Evolutionary conservation across 768 basidiomycete species (phyloP).

Genomic region (Agrocybe chaxingu): DNA sequence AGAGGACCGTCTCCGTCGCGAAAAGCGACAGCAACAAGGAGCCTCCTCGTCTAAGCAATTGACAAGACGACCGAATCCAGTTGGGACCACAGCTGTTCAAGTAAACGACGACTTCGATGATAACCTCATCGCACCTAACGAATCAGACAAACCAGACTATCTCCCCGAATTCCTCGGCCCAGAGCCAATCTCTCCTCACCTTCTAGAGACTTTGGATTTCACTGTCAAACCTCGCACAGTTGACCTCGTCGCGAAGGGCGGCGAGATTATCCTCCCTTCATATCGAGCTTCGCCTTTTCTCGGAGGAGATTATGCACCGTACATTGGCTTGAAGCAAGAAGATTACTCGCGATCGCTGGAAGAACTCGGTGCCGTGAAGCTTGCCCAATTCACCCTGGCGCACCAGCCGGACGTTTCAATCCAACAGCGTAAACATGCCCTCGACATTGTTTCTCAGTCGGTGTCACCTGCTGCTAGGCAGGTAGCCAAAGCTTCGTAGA

Average conservation of each 20-base stretch:
- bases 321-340: conserved; percentile 26
- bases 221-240: conserved; percentile 1
- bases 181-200: conserved; percentile 18
- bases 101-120: conserved; percentile 14
- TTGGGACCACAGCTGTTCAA: neutral
- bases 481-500: neutral
- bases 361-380: conserved; percentile 37
- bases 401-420: conserved; percentile 38
- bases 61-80: neutral
- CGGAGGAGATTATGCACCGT: conserved; percentile 52
- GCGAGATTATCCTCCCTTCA: no score
- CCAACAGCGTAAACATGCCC: conserved; percentile 32
- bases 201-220: conserved; percentile 20
- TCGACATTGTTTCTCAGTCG: conserved; percentile 30
- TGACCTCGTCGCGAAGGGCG: no score
- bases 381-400: conserved; percentile 33
- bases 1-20: conserved; percentile 19
- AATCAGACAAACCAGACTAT: conserved; percentile 17
- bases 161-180: conserved; percentile 21
- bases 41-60: neutral
- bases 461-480: neutral
- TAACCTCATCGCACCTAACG: conserved; percentile 4
- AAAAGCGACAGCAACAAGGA: conserved; percentile 1
- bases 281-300: neutral
- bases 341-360: conserved; percentile 24